Conservation (phyloP, 306 rosid species). For the Prinsepia uniflora region DNA sequence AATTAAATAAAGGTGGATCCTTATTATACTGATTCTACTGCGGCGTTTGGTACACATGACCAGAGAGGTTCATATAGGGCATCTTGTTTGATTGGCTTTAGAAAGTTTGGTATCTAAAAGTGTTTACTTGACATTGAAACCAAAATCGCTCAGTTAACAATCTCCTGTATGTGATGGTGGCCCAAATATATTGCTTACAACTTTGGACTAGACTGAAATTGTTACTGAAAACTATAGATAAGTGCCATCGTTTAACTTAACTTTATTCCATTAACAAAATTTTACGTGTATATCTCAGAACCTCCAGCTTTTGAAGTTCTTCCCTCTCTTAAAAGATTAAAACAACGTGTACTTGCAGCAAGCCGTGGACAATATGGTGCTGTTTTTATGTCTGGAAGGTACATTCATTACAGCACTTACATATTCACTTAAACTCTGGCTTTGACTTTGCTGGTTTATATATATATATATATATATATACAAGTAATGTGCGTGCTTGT, state of each 20-base stretch:
- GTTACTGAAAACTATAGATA: neutral
- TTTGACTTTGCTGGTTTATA: neutral
- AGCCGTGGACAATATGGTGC: constrained; percentile 83
- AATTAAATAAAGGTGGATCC: neutral
- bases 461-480: too few relatives aligned
- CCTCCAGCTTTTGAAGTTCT: constrained; percentile 95
- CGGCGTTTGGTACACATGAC: neutral
- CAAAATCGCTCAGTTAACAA: neutral
- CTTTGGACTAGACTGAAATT: neutral
- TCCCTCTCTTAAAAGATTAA: constrained; percentile 83
- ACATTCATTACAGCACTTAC: constrained; percentile 14
- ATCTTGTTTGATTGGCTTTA: neutral
- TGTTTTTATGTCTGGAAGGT: constrained; percentile 99
- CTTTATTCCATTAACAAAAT: neutral
- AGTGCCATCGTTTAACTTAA: neutral
- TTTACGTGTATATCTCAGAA: constrained; percentile 39
- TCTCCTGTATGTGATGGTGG: neutral
- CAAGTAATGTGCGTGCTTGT: too few relatives aligned
- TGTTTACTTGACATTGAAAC: neutral
- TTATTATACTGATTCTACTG: neutral
- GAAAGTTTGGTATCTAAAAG: neutral
- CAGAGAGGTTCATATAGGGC: neutral
- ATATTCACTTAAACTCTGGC: neutral
- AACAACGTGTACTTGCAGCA: constrained; percentile 77
- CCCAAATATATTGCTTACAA: neutral